These are phyloP conservation scores for Dovyalis caffra DNA, from an alignment of 345 rosid species.

Conservation along the genomic window DNA sequence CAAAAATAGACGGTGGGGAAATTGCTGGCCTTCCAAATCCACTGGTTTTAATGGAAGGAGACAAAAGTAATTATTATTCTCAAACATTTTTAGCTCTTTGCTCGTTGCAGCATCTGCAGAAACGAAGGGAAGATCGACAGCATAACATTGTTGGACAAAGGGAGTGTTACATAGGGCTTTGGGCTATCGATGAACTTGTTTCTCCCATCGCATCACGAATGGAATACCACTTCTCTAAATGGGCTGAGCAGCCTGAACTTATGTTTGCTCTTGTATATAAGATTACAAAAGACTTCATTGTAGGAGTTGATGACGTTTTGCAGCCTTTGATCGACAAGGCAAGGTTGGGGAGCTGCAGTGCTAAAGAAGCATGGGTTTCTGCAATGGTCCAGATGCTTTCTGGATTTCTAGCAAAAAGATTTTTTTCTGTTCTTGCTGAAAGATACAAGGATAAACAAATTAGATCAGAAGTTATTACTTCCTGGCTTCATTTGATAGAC, in stretches of 20 bases:
- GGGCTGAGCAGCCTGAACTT: slow-evolving; percentile 68
- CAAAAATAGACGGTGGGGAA: slow-evolving; percentile 37
- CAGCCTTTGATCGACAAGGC: slow-evolving; percentile 81
- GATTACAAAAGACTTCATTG: slow-evolving; percentile 59
- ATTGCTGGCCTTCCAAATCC: slow-evolving; percentile 52
- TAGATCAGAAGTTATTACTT: slow-evolving; percentile 48
- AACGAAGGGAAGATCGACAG: slow-evolving; percentile 49
- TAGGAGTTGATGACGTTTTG: slow-evolving; percentile 67
- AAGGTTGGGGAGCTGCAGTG: slow-evolving; percentile 56
- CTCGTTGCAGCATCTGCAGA: slow-evolving; percentile 60
- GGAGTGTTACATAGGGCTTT: slow-evolving; percentile 31
- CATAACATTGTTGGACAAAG: slow-evolving; percentile 21
- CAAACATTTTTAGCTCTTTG: slow-evolving; percentile 68
- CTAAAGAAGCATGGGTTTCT: slow-evolving; percentile 81
- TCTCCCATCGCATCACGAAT: slow-evolving; percentile 64
- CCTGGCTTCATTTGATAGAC: slow-evolving; percentile 79
- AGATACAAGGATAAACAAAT: slow-evolving; percentile 41
- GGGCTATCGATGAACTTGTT: slow-evolving; percentile 76
- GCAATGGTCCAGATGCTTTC: slow-evolving; percentile 70
- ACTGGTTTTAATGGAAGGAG: slow-evolving; percentile 52
- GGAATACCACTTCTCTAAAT: slow-evolving; percentile 74
- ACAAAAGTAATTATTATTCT: slow-evolving; percentile 49
- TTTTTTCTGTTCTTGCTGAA: slow-evolving; percentile 50
- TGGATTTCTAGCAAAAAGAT: slow-evolving; percentile 46
- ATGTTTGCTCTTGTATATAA: slow-evolving; percentile 63